Conservation (phyloP, 305 asterid species). For the Lippia alba region DNA sequence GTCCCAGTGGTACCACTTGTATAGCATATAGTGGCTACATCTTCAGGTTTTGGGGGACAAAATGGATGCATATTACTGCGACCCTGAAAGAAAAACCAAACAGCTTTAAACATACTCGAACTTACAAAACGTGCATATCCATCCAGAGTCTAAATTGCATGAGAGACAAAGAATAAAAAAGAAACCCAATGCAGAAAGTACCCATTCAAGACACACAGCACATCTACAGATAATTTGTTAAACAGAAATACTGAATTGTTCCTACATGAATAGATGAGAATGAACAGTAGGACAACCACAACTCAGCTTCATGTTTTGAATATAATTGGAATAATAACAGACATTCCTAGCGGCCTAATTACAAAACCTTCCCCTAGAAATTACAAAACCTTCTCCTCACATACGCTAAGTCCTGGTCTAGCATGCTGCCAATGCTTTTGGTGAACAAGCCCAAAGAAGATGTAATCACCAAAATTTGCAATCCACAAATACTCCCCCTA, state of each 20-base stretch:
- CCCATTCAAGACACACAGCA: neutral
- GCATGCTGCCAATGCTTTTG: too few relatives aligned
- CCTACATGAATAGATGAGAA: neutral
- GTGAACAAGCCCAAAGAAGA: too few relatives aligned
- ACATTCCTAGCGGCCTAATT: too few relatives aligned
- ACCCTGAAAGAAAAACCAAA: slow-evolving; percentile 56
- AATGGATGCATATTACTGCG: slow-evolving; percentile 70
- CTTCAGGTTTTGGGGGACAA: slow-evolving; percentile 89
- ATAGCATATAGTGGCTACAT: slow-evolving; percentile 90
- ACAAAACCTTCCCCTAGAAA: too few relatives aligned
- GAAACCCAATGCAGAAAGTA: slow-evolving; percentile 14
- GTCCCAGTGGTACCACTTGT: slow-evolving; percentile 99
- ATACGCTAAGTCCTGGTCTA: too few relatives aligned
- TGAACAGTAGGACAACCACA: neutral
- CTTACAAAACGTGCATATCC: neutral
- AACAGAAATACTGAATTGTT: neutral
- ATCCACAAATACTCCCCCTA: too few relatives aligned
- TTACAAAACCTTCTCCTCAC: too few relatives aligned
- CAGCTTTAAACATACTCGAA: slow-evolving; percentile 21
- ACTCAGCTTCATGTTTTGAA: neutral
- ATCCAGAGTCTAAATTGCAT: neutral
- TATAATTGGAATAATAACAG: neutral
- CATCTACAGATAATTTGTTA: neutral
- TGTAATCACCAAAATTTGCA: too few relatives aligned
- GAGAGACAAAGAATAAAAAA: slow-evolving; percentile 7